Evolutionary conservation across 495 filamentous ascomycete species (phyloP), one percentile per base, ranked within the genome.

Genomic region (Gamarada debralockiae): DNA sequence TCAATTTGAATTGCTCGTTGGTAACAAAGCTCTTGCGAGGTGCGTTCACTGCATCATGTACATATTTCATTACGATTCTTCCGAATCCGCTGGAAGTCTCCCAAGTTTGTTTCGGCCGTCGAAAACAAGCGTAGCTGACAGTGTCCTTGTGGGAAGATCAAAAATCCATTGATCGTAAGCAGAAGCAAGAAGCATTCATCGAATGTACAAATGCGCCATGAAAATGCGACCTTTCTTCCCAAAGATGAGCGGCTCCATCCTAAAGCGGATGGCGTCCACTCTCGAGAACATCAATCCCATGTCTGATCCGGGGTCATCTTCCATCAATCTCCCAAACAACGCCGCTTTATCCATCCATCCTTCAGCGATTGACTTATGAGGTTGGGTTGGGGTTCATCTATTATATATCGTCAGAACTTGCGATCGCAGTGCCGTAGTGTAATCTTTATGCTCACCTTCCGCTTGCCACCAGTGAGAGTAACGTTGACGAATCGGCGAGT

Each of bases 401-500:
- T 29, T 45, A 27, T 15, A 24, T 12, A 29, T 3, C 20, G 2
- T 8, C 13, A 43, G 40, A 43, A 12, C 20, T 8, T 43, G 15
- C 20, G 17, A 12, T 15, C 13, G 17, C 4, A 20, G 40, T 22
- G 33, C 4, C n/a, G 36, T 14, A 12, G 29, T 37, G 18, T 7
- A 15, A 22, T 36, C 13, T 18, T 20, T 40, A 13, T 58, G 52
- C 52, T 46, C 41, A 95, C 90, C 92, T 97, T 97, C 75, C 93
- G 81, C 92, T 99, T 99, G 74, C 93, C 93, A 73, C 93, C 93
- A 53, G 93, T 96, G 83, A 97, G 80, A 64, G 90, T 95, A 69
- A 99, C 92, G 80, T 97, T 99, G 61, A 99, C 95, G 82, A 99
- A 99, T 62, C 93, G 91, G 71, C 93, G 87, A 63, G 91, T 97